Evolutionary conservation across 345 rosid genomes (phyloP).

Genomic region (Lumnitzera littorea): DNA sequence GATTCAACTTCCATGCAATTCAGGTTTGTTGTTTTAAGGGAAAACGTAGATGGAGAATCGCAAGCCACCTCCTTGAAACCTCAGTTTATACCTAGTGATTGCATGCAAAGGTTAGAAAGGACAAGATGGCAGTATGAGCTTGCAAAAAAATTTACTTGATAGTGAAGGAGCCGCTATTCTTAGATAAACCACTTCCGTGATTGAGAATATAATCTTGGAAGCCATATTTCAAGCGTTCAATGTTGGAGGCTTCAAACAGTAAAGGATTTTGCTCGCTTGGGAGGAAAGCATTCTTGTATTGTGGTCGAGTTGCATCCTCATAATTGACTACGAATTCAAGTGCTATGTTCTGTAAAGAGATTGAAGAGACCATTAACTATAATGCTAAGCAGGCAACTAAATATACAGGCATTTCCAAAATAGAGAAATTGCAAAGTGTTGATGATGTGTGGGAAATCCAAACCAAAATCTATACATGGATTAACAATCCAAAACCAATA

Average conservation of each 20-base stretch:
- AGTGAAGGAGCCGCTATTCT: conserved; percentile 46
- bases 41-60: too few species aligned
- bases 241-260: conserved; percentile 36
- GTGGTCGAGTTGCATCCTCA: conserved; percentile 36
- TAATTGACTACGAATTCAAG: conserved; percentile 52
- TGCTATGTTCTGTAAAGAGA: conserved; percentile 50
- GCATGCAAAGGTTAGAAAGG: neutral
- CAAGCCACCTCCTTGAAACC: neutral
- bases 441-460: too few species aligned
- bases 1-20: too few species aligned
- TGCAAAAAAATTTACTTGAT: conserved; percentile 29
- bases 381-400: neutral
- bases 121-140: neutral
- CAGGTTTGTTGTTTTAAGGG: too few species aligned
- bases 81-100: too few species aligned
- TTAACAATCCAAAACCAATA: too few species aligned
- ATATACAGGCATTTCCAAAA: neutral
- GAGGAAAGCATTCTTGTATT: conserved; percentile 36
- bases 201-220: conserved; percentile 64
- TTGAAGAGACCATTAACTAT: neutral
- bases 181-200: conserved; percentile 38
- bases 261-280: conserved; percentile 35
- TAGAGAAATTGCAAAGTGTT: too few species aligned
- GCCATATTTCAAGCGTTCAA: conserved; percentile 70
- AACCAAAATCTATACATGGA: too few species aligned